Base-by-base conservation (phyloP, 805 yeast genomes). In the Phaffomyces antillensis region DNA sequence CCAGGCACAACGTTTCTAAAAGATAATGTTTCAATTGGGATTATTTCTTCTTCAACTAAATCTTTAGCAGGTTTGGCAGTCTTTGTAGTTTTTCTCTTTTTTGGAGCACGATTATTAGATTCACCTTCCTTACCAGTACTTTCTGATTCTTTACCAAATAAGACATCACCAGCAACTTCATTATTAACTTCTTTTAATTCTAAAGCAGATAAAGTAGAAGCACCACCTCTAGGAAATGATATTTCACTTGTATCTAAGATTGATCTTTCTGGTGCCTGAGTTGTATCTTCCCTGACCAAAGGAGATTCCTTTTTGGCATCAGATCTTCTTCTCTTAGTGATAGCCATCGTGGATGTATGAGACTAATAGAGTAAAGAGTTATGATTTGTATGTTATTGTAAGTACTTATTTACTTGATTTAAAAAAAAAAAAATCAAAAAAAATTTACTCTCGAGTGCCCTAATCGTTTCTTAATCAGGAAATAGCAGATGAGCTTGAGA, bases 181-280 rank as follows among this genome's bases (percentile, higher is more conserved):
- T 88, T 89, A 36, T 96, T 83, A 42, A 91, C 91, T 60, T 88
- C 93, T 62, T 88, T 89, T 53, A 88, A 80, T 66, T 93, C 99
- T 52, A 93, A 68, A 7, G 98, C 89, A 4, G 96, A 78, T 58
- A 93, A 74, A 24, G 80, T 86, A 25, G 91, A 77, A 12, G 83
- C 79, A 41, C 99, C 99, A 55, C 99, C 99, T 79, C 99, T 85
- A 41, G 99, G 99, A 61, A 93, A 93, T 16, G 76, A 61, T 23
- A 63, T 63, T 28, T 68, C 72, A 36, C 63, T 55, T 40, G 65
- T 62, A 31, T 66, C 56, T 20, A 72, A 49, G 20, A 71, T 55
- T 20, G 75, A 67, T 18, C 50, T 51, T 18, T 54, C 45, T 35
- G 72, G 72, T 20, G 62, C 68, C 44, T 50, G 50, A 4, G 73